These are phyloP conservation scores for Colletotrichum phormii DNA, from an alignment of 2,329 filamentous ascomycete species.

Conservation along the genomic window DNA sequence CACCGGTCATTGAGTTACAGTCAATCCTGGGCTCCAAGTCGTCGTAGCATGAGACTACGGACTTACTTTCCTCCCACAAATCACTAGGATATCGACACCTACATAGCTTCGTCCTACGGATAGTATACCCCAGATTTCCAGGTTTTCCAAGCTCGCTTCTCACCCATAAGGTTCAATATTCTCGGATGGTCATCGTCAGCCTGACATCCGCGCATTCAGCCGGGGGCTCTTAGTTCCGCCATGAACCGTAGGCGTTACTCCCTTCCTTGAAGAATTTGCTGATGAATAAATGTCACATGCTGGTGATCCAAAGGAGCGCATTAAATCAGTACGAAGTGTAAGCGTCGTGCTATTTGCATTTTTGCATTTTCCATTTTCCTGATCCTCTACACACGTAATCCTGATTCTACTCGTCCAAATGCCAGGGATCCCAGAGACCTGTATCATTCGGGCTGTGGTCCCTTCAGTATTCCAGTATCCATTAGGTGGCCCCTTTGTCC, in stretches of 20 bases:
- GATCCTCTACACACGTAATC: constrained; percentile 10
- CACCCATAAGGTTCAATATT: background rate
- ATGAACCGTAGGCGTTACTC: background rate
- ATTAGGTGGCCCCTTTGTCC: background rate
- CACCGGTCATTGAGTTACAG: too few relatives aligned
- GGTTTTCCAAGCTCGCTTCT: background rate
- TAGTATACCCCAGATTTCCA: background rate
- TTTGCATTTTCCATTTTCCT: constrained; percentile 10
- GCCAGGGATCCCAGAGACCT: background rate
- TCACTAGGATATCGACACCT: background rate
- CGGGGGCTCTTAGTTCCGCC: too few relatives aligned
- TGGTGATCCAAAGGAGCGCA: background rate
- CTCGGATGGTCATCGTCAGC: background rate
- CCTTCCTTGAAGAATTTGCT: background rate
- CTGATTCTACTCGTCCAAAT: constrained; percentile 9
- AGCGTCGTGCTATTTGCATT: constrained; percentile 2
- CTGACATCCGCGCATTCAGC: background rate
- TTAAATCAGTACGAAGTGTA: background rate
- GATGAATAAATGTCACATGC: background rate
- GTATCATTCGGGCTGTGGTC: background rate
- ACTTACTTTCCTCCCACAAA: background rate
- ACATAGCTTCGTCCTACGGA: background rate
- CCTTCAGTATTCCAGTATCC: background rate
- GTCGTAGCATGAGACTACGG: background rate
- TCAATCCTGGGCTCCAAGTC: too few relatives aligned